Conservation (phyloP, 495 filamentous ascomycete species). For the Xylaria acuta region DNA sequence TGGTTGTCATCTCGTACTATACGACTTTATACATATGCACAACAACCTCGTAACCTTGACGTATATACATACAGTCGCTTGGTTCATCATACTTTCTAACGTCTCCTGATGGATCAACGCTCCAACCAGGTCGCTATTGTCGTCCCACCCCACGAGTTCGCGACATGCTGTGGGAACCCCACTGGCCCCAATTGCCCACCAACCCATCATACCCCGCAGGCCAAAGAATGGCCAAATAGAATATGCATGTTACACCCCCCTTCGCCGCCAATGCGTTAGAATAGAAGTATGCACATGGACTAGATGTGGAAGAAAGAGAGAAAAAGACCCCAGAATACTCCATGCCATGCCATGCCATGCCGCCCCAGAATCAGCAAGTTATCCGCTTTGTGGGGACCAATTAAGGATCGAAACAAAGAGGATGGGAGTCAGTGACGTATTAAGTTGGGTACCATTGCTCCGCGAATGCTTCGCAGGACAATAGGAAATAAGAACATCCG, state of each 20-base stretch:
- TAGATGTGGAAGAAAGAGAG: slow-evolving; percentile 30
- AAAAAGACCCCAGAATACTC: slow-evolving; percentile 31
- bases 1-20: slow-evolving; percentile 30
- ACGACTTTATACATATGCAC: slow-evolving; percentile 38
- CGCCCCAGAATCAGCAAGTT: slow-evolving; percentile 23
- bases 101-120: slow-evolving; percentile 1
- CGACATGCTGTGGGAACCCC: not conserved
- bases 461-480: slow-evolving; percentile 28
- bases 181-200: not conserved
- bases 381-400: slow-evolving; percentile 27
- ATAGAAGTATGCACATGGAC: slow-evolving; percentile 19
- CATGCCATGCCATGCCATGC: slow-evolving; percentile 33
- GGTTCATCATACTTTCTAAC: slow-evolving; percentile 13
- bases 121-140: not conserved
- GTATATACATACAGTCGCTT: slow-evolving; percentile 28
- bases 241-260: slow-evolving; percentile 21
- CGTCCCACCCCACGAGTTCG: slow-evolving; percentile 10
- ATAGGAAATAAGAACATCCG: slow-evolving; percentile 22
- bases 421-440: slow-evolving; percentile 15
- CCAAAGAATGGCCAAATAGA: not conserved
- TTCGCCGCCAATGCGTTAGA: slow-evolving; percentile 35
- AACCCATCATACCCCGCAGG: not conserved
- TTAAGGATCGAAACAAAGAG: slow-evolving; percentile 3
- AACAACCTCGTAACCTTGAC: slow-evolving; percentile 29
- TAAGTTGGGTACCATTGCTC: slow-evolving; percentile 38